Conservation (phyloP, 2,329 filamentous ascomycete species). For the Penicillium sp. region DNA sequence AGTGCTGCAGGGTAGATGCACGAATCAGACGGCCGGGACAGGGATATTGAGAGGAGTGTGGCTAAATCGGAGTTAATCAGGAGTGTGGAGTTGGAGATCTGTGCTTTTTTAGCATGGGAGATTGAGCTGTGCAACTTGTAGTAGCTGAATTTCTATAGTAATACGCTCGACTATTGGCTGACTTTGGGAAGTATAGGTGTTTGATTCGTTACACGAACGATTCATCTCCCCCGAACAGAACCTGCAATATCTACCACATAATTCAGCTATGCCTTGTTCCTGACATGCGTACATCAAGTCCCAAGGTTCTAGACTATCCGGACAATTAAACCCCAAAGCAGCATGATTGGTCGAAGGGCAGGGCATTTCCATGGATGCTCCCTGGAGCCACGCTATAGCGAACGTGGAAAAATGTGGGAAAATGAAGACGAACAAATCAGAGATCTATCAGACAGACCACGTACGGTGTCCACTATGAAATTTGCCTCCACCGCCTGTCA, state of each 20-base stretch:
- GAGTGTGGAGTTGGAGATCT: slow-evolving; percentile 13
- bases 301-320: neutral
- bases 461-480: slow-evolving; percentile 2
- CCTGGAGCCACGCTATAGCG: slow-evolving; percentile 9
- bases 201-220: neutral
- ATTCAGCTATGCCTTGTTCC: neutral
- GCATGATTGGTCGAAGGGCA: slow-evolving; percentile 10
- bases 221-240: neutral
- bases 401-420: slow-evolving; percentile 5
- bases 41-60: neutral
- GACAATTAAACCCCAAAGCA: neutral
- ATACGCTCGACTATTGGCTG: neutral
- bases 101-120: slow-evolving; percentile 7
- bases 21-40: slow-evolving; percentile 9
- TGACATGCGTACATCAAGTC: neutral
- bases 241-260: neutral
- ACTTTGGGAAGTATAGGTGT: neutral
- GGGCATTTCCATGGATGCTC: slow-evolving; percentile 12
- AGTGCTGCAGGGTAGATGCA: neutral
- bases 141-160: neutral
- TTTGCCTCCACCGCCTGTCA: slow-evolving; percentile 19
- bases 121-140: neutral
- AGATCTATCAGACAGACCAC: neutral
- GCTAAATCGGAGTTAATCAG: slow-evolving; percentile 9
- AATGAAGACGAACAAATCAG: slow-evolving; percentile 11